These are phyloP conservation scores for Epichloe elymi DNA, from an alignment of 2,329 filamentous ascomycete species.

Conservation along the genomic window DNA sequence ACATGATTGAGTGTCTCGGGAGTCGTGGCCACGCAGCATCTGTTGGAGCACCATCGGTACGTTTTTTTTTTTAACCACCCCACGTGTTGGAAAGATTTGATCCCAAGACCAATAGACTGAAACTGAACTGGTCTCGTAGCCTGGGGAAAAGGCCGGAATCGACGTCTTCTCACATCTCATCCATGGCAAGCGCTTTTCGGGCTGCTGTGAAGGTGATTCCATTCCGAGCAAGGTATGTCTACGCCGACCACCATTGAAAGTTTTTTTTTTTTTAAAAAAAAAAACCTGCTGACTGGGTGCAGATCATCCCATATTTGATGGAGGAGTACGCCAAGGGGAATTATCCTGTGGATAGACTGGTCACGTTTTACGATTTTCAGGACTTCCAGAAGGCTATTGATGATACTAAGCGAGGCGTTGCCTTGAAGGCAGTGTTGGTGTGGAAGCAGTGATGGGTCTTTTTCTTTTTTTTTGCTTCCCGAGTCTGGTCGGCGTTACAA, in stretches of 20 bases:
- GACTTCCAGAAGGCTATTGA: constrained; percentile 1
- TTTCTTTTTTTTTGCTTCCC: too few species aligned
- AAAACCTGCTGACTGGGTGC: background rate
- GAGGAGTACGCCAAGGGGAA: background rate
- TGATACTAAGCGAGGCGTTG: constrained; percentile 18
- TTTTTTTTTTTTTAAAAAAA: too few species aligned
- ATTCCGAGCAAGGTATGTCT: constrained; percentile 1
- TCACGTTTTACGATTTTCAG: background rate
- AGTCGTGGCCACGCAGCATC: constrained; percentile 2
- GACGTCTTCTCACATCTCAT: background rate
- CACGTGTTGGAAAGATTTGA: too few species aligned
- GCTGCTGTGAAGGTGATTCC: constrained; percentile 1
- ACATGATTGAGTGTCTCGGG: constrained; percentile 32
- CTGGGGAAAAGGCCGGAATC: background rate
- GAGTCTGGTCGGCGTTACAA: too few species aligned
- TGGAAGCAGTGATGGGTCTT: background rate
- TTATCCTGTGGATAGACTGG: background rate
- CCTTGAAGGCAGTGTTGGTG: constrained; percentile 8
- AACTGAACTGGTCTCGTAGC: background rate
- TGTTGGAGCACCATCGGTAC: background rate
- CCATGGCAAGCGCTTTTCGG: background rate
- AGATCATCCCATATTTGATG: constrained; percentile 1
- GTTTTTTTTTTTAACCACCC: background rate
- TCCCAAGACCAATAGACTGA: too few species aligned
- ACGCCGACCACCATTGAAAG: background rate